Evolutionary conservation across 2,329 filamentous ascomycete species (phyloP), one percentile per base, ranked within the genome.

Genomic region (Aplosporella prunicola): DNA sequence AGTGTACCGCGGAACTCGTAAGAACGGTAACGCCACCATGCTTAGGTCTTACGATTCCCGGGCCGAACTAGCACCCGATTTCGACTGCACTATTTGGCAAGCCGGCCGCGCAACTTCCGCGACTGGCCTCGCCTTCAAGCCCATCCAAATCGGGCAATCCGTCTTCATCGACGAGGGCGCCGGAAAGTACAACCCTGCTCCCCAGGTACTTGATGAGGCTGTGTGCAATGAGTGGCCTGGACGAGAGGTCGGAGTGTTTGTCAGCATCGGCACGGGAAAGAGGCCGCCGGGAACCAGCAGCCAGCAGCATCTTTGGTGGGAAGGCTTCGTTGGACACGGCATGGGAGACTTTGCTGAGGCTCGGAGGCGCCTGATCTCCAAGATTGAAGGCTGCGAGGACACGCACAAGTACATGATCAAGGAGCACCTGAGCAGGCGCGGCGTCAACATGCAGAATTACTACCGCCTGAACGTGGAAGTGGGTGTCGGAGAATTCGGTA

Each of bases 391-490:
- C 2, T 98, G 91, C 57, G 91, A 98, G 58, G 76, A 76, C 45
- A 94, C 84, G 2, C 91, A 98, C 57, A 78, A 85, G 53, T 76
- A 77, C 49, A 93, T 96, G 87, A 64, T 82, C 41, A 77, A 75
- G 41, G 82, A 93, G 32, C 76, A 88, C 47, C 68, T 96, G 15
- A 64, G 74, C 5, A 82, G 79, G 56, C 77, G 87, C 22, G 77
- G 81, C 17, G 84, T 96, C 42, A 88, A 82, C 50, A 74, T 76
- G 35, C 88, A 95, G 41, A 85, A 93, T 57, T 98, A 98, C 64
- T 93, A 87, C 58, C 82, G 91, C 6, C 68, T 96, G n/a, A 98
- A 98, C 47, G 91, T 96, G 26, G 88, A 96, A 55, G 80, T 94
- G 11, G 91, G 89, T 1, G 88, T 96, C 3, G 88, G 89, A 36